Percentiles rank a stretch among this genome's conserved stretches.
Conservation (phyloP, 2,329 filamentous ascomycete genomes). For the Bipolaris sorokiniana region DNA sequence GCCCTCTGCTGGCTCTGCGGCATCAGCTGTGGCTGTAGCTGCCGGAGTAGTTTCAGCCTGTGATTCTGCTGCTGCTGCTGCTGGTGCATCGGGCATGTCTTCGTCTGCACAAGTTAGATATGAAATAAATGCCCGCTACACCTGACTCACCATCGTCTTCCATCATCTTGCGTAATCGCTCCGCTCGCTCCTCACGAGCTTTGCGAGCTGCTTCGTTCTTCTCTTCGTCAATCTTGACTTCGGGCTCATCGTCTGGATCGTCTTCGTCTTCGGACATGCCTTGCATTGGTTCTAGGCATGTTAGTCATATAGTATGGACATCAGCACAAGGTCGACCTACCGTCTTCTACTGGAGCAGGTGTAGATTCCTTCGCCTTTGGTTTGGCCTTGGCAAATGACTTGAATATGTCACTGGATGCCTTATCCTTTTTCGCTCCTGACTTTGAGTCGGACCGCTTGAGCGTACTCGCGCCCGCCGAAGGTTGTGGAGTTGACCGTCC, state of each 20-base stretch:
- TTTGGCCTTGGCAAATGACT: slow-evolving; percentile 76
- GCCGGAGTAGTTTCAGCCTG: slow-evolving; percentile 46
- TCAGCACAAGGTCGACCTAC: slow-evolving; percentile 36
- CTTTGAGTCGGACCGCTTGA: slow-evolving; percentile 49
- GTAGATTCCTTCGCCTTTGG: slow-evolving; percentile 57
- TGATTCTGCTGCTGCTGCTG: slow-evolving; percentile 43
- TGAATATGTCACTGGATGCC: slow-evolving; percentile 69
- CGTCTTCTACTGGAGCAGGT: slow-evolving; percentile 56
- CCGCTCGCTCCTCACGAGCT: slow-evolving; percentile 67
- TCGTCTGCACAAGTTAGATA: slow-evolving; percentile 53
- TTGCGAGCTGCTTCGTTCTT: slow-evolving; percentile 48
- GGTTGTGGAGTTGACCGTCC: slow-evolving; percentile 44
- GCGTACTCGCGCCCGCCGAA: slow-evolving; percentile 23
- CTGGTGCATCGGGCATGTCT: slow-evolving; percentile 63
- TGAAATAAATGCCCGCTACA: neutral
- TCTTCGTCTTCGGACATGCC: slow-evolving; percentile 58
- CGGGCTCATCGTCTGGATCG: slow-evolving; percentile 38
- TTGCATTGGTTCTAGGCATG: slow-evolving; percentile 55
- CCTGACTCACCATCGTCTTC: slow-evolving; percentile 64
- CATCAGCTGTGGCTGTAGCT: slow-evolving; percentile 27
- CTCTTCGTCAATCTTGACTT: slow-evolving; percentile 39
- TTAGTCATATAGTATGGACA: slow-evolving; percentile 30
- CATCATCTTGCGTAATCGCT: slow-evolving; percentile 75
- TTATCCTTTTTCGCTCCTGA: slow-evolving; percentile 63
- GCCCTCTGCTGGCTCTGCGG: slow-evolving; percentile 29